Conservation (phyloP, 106 monocot genomes). For the Agapanthus africanus region DNA sequence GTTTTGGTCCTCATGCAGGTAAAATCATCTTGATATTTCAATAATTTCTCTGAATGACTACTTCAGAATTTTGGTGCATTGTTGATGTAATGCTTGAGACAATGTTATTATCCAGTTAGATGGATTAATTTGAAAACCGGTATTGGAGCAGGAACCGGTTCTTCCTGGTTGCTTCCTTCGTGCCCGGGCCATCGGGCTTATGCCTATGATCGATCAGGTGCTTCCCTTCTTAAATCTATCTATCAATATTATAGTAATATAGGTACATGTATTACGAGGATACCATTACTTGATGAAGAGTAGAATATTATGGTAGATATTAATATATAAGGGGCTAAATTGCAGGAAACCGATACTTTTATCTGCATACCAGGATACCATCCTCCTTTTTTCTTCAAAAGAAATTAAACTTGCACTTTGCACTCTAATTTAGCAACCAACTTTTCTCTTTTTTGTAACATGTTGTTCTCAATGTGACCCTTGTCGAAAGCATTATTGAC, state of each 20-base stretch:
- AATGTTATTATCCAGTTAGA: neutral
- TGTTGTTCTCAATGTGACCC: no score
- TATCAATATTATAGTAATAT: no score
- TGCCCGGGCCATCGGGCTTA: slow-evolving; percentile 67
- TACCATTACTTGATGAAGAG: no score
- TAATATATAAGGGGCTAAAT: no score
- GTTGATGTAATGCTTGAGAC: neutral
- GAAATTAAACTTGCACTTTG: neutral
- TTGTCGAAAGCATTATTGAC: no score
- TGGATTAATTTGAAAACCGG: neutral
- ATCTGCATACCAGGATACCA: no score
- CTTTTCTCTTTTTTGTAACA: no score
- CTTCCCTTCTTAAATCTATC: neutral
- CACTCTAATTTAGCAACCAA: no score
- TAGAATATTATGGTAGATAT: no score
- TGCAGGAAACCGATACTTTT: no score
- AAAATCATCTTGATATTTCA: neutral
- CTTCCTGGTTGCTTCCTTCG: slow-evolving; percentile 75
- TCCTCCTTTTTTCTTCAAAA: neutral
- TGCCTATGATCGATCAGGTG: slow-evolving; percentile 83
- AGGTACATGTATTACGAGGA: no score
- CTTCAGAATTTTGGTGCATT: no score
- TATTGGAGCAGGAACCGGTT: slow-evolving; percentile 46
- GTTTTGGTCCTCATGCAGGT: slow-evolving; percentile 81
- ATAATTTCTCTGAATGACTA: neutral